Base-by-base conservation (phyloP, 345 rosid species). In the Firmiana major region DNA sequence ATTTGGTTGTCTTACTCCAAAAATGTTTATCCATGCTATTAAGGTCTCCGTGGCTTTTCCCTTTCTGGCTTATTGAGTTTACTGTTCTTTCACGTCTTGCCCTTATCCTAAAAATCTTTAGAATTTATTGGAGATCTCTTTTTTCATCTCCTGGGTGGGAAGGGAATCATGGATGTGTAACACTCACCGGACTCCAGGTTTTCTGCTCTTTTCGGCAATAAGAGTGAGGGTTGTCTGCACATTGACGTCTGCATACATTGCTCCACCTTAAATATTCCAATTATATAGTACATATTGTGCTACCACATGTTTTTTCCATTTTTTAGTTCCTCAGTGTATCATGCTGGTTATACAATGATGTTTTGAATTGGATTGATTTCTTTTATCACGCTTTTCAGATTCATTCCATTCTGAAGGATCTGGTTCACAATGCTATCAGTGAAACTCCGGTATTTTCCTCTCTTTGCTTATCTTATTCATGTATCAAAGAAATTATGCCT, bases 351-450 rank as follows among this genome's bases (percentile, higher is more conserved):
- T n/a, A n/a, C 8, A 19, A 9, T 17, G 10, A 55, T 55, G 26
- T 12, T 64, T n/a, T 16, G 9, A n/a, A 38, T 38, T n/a, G 15
- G 48, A 5, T 64, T 38, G 26, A 19, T 65, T 65, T 65, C 51
- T 1, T 65, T 65, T 65, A 10, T 65, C 51, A n/a, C 71, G 40
- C 7, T 65, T 40, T 65, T 40, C 84, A 96, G 99, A 94, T 97
- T 83, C 99, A 97, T 85, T 87, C 88, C 42, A 73, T 94, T 74
- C 86, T 97, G 86, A 97, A 94, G 91, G 99, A 97, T 63, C 84
- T 97, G 77, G 92, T 97, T 79, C 98, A 97, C 92, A 97, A 90
- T 90, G 90, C 99, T 72, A 88, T 92, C 79, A 88, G 79, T 73
- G 97, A 94, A 84, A 97, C 98, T 70, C 84, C 74, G 53, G 99